Conservation (phyloP, 495 filamentous ascomycete genomes). For the Hamigera avellanea region DNA sequence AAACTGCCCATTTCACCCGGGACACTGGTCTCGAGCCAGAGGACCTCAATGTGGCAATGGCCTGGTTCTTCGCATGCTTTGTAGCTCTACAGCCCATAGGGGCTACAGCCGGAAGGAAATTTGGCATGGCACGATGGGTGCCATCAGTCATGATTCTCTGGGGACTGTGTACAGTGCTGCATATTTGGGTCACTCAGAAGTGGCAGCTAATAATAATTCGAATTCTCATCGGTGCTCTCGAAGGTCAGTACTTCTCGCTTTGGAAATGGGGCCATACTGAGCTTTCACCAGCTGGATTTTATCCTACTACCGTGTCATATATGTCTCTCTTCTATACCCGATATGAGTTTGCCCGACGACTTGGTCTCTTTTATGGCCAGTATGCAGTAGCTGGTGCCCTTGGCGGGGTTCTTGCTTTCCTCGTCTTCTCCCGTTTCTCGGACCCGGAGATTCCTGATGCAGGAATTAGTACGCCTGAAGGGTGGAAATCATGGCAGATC, state of each 20-base stretch:
- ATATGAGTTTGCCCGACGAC: conserved; percentile 39
- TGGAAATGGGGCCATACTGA: not conserved
- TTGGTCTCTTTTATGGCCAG: conserved; percentile 46
- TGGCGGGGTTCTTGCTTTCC: not conserved
- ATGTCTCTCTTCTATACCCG: conserved; percentile 44
- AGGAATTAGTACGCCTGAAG: too few species aligned
- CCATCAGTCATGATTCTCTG: conserved; percentile 36
- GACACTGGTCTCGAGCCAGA: conserved; percentile 28
- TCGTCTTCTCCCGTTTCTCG: not conserved
- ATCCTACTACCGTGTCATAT: conserved; percentile 33
- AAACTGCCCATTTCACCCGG: conserved; percentile 36
- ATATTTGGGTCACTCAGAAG: conserved; percentile 18
- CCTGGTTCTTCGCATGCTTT: conserved; percentile 45
- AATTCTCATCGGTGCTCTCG: conserved; percentile 28
- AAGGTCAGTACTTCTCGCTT: conserved; percentile 3
- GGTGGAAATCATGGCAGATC: conserved; percentile 30
- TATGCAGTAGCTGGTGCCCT: conserved; percentile 48
- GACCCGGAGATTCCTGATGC: too few species aligned
- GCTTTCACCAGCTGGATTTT: conserved; percentile 5
- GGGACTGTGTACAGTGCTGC: conserved; percentile 10
- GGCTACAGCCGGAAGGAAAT: conserved; percentile 38
- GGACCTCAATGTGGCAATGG: conserved; percentile 43
- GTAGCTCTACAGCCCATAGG: conserved; percentile 44
- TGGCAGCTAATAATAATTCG: conserved; percentile 26
- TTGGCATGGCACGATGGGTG: conserved; percentile 42